Conservation (phyloP, 208 protist species). For the Trypanosoma vivax region DNA sequence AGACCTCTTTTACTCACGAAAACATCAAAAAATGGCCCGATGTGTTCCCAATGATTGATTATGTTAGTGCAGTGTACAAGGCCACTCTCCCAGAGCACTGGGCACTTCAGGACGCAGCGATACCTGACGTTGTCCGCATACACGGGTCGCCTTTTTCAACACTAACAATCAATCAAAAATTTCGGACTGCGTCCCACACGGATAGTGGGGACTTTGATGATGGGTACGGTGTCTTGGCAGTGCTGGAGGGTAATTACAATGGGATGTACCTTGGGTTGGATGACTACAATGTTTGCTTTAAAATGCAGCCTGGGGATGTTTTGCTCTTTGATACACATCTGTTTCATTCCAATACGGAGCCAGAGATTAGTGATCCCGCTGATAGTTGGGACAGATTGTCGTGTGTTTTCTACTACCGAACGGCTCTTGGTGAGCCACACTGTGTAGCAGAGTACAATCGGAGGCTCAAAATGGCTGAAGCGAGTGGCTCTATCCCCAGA, state of each 20-base stretch:
- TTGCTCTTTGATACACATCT: slow-evolving; percentile 89
- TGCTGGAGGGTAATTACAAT: slow-evolving; percentile 80
- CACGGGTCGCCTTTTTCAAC: slow-evolving; percentile 84
- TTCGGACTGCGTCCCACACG: slow-evolving; percentile 86
- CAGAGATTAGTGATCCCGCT: slow-evolving; percentile 36
- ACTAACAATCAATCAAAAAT: slow-evolving; percentile 86
- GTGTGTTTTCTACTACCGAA: slow-evolving; percentile 89
- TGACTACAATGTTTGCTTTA: slow-evolving; percentile 62
- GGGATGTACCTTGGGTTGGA: slow-evolving; percentile 72
- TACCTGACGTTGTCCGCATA: slow-evolving; percentile 86
- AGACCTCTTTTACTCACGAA: slow-evolving; percentile 83
- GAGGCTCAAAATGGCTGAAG: slow-evolving; percentile 33
- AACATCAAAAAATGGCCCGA: slow-evolving; percentile 53
- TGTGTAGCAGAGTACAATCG: slow-evolving; percentile 71
- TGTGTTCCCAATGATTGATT: slow-evolving; percentile 85
- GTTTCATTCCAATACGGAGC: slow-evolving; percentile 89
- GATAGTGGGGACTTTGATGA: slow-evolving; percentile 87
- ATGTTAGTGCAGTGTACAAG: slow-evolving; percentile 80
- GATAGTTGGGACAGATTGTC: slow-evolving; percentile 65
- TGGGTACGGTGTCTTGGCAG: slow-evolving; percentile 80
- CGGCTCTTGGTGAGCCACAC: slow-evolving; percentile 54
- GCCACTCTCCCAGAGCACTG: slow-evolving; percentile 57
- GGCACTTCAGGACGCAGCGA: slow-evolving; percentile 64
- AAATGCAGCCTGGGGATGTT: slow-evolving; percentile 76
- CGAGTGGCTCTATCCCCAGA: slow-evolving; percentile 1